Base-by-base conservation (phyloP, 805 yeast genomes). In the Kockiozyma suomiensis region DNA sequence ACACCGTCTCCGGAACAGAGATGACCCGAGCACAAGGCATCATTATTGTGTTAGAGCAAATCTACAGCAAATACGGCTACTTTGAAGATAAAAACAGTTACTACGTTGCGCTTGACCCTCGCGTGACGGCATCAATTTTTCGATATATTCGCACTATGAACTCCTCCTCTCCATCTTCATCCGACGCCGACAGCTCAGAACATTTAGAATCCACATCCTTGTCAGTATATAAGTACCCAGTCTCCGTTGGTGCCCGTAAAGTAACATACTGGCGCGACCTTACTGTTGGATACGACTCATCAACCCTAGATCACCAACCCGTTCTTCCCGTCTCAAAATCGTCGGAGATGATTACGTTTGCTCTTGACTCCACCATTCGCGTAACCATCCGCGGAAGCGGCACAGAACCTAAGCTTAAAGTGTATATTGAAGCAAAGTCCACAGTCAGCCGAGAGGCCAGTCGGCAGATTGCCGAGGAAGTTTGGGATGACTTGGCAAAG, bases 301-400 rank as follows among this genome's bases (percentile, higher is more conserved):
- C 81, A 19, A 86, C 96, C 0, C 26, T 69, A 0, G 83, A 84
- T 64, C 70, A 83, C 56, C 69, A 65, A 30, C 96, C 97, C 0
- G 59, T 70, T 0, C 76, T 93, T 5, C 97, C 96, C 0, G 80
- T 80, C 1, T 96, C 92, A 61, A 72, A 85, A 0, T 69, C 77
- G 0, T 84, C 97, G 0, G 96, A 94, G 67, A 94, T 94, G 97
- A 85, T 93, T 65, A 91, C 97, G 0, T 86, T 81, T 0, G 73
- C 74, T 25, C 74, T 90, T 23, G 61, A 64, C 15, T 72, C 69
- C 1, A 81, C 78, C 43, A 84, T 90, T 1, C 75, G 96, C 37
- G 85, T 92, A 70, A 92, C 98, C 0, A 85, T 89, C 51, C 80
- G 99, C 54, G 97, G 97, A 0, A 90, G 97, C 2, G 99, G 99